Evolutionary conservation across 805 yeast species (phyloP).

Genomic region (Candida boleticola): DNA sequence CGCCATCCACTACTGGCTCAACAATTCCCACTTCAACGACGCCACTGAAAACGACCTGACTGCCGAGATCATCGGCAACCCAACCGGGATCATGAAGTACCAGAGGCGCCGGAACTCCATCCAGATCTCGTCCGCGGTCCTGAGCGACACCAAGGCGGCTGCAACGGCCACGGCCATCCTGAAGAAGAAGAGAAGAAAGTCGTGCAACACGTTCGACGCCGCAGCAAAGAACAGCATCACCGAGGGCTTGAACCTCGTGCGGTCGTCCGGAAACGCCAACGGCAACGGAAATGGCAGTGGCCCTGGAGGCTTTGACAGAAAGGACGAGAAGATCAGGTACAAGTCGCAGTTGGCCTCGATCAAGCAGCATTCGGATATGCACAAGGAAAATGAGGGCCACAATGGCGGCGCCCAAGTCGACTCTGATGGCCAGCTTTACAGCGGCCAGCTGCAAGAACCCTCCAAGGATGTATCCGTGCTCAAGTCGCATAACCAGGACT

Average conservation of each 20-base stretch:
- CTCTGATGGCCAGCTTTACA: too few relatives aligned
- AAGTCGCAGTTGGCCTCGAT: background rate
- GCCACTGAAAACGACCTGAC: conserved; percentile 8
- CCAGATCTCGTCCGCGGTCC: conserved; percentile 8
- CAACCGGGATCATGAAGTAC: conserved; percentile 29
- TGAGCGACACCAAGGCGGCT: background rate
- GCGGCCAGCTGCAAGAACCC: too few relatives aligned
- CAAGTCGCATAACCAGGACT: background rate
- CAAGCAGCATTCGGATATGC: too few relatives aligned
- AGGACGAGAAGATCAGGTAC: background rate
- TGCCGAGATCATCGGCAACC: conserved; percentile 22
- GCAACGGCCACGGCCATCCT: conserved; percentile 4
- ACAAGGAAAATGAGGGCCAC: too few relatives aligned
- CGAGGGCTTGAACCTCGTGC: background rate
- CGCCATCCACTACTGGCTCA: conserved; percentile 37
- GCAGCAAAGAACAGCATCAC: conserved; percentile 2
- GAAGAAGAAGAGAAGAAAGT: conserved; percentile 20
- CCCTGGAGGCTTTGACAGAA: background rate
- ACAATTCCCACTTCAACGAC: conserved; percentile 13
- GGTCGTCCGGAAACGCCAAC: background rate
- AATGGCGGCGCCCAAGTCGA: too few relatives aligned
- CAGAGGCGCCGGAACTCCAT: conserved; percentile 22
- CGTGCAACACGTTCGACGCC: conserved; percentile 9
- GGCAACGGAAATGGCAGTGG: background rate
- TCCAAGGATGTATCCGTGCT: too few relatives aligned